Evolutionary conservation across 306 rosid genomes (phyloP).

Genomic region (Comarum palustre): DNA sequence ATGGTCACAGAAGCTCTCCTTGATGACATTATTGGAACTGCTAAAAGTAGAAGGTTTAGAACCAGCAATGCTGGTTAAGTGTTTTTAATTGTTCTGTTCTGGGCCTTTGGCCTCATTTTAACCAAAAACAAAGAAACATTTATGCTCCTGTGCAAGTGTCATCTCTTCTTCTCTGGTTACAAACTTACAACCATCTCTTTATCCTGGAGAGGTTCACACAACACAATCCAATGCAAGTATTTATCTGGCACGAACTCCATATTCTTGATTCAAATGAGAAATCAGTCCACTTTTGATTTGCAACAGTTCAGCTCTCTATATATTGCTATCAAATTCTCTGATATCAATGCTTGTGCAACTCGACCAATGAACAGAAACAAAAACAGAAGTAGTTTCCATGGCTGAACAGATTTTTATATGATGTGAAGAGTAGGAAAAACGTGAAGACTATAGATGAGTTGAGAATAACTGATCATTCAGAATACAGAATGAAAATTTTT

Average conservation of each 20-base stretch:
- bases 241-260: neutral
- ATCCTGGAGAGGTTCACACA: conserved; percentile 41
- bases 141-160: conserved; percentile 73
- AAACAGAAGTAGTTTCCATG: neutral
- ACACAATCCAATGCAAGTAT: neutral
- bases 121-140: neutral
- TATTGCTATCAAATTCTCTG: neutral
- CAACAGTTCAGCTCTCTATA: neutral
- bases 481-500: neutral
- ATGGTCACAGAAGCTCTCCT: no score
- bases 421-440: neutral
- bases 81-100: no score
- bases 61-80: no score
- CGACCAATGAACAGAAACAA: neutral
- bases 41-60: no score
- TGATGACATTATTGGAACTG: no score
- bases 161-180: conserved; percentile 79
- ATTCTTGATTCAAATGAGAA: conserved; percentile 14
- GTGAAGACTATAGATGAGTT: neutral
- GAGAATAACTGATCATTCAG: neutral
- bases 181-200: conserved; percentile 65
- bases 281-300: conserved; percentile 12
- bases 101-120: no score
- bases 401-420: neutral
- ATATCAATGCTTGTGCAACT: neutral